Base-by-base conservation (phyloP, 345 rosid genomes). In the Brassica juncea region DNA sequence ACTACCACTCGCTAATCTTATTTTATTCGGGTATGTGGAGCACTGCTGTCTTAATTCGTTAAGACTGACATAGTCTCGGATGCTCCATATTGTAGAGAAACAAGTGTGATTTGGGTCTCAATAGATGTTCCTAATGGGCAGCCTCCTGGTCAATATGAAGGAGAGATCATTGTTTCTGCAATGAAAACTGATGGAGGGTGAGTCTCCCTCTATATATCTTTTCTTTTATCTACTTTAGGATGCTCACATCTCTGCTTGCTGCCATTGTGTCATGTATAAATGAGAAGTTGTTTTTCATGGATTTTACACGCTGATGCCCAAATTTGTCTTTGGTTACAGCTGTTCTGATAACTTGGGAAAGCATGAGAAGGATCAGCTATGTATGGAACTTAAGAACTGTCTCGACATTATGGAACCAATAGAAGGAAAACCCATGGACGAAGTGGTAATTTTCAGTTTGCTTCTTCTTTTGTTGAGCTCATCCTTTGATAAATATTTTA, bases 91-190 rank as follows among this genome's bases (percentile, higher is more conserved):
- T 86, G 73, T 85, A 94, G 99, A 83, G 98, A 94, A 87, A 91
- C 99, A 66, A 84, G 86, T 80, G 92, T 91, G 1, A 74, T 94
- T 30, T 94, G 97, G 99, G 80, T 92, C 82, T 94, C 99, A 59
- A 85, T 94, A 71, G 98, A 94, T 83, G 95, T 90, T 80, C 98
- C 99, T 68, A 86, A 79, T 77, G 85, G 79, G 55, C 99, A 92
- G 83, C 89, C 95, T 25, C 93, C 97, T 6, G 99, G 99, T 78
- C 89, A 85, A 71, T 94, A 94, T 68, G 97, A 89, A 83, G 99
- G 99, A 73, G 99, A 92, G 85, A 80, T 91, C 78, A 82, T 85
- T 69, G 69, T 91, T 76, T 90, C 97, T 82, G 92, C 98, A 25
- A 59, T 80, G 59, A 92, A 88, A 80, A 81, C 79, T 35, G 94